Conservation (phyloP, 129 eudicot genomes). For the Ambrosia trifida region DNA sequence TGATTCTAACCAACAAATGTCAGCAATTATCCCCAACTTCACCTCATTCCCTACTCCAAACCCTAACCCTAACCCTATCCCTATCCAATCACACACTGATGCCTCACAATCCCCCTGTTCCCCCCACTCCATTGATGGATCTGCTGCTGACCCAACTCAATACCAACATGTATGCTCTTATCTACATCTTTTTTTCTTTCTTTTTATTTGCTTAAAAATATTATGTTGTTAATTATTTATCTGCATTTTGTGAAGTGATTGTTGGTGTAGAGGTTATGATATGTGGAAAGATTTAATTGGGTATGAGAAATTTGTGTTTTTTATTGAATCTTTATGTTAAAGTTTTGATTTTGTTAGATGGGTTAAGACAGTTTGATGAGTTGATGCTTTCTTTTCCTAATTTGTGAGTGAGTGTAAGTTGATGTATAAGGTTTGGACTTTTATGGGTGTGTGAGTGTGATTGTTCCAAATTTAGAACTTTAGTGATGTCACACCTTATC, state of each 20-base stretch:
- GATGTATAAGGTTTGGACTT: not conserved
- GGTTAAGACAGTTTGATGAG: conserved; percentile 1
- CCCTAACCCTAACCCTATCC: conserved; percentile 16
- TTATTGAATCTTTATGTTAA: no score
- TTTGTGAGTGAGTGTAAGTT: conserved; percentile 5
- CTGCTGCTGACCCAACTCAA: conserved; percentile 13
- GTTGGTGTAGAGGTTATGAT: not conserved
- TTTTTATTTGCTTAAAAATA: conserved; percentile 3
- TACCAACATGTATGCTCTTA: conserved; percentile 14
- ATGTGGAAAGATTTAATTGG: not conserved
- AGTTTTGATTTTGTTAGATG: not conserved
- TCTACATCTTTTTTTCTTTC: not conserved
- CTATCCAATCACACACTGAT: not conserved
- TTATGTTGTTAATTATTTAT: not conserved
- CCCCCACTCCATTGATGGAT: not conserved
- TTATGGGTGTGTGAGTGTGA: not conserved
- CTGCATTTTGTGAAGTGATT: conserved; percentile 2
- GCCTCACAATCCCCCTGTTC: conserved; percentile 3
- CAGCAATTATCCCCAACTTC: conserved; percentile 25
- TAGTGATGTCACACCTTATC: not conserved
- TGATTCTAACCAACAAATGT: conserved; percentile 13
- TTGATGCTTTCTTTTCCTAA: not conserved
- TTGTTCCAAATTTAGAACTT: not conserved
- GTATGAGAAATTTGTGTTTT: no score
- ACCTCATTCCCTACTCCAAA: conserved; percentile 4